Evolutionary conservation across 495 filamentous ascomycete species (phyloP).

Genomic region (Tetracladium setigerum): DNA sequence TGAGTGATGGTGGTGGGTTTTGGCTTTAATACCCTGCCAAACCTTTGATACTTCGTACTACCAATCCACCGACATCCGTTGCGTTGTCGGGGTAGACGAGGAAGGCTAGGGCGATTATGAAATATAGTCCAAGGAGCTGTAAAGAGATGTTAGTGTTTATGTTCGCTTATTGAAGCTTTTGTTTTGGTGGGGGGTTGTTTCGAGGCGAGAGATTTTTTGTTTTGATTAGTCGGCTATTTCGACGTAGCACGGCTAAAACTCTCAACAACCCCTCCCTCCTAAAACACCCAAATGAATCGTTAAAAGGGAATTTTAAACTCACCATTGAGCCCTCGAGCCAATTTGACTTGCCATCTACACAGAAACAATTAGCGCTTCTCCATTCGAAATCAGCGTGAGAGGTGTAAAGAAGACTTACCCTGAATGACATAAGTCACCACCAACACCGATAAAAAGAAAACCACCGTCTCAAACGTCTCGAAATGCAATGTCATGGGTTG

Average conservation of each 20-base stretch:
- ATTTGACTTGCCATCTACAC: constrained; percentile 91
- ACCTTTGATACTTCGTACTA: constrained; percentile 5
- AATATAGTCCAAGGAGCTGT: constrained; percentile 50
- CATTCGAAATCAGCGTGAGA: no score
- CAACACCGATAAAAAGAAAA: constrained; percentile 82
- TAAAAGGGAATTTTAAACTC: constrained; percentile 28
- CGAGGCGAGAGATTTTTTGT: background rate
- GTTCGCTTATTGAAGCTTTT: background rate
- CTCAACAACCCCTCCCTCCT: constrained; percentile 29
- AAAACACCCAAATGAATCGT: no score
- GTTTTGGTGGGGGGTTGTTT: background rate
- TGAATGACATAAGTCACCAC: constrained; percentile 90
- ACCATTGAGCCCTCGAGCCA: constrained; percentile 94
- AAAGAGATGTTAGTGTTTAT: background rate
- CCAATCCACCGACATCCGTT: constrained; percentile 1
- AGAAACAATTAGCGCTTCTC: no score
- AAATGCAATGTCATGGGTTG: constrained; percentile 88
- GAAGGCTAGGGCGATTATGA: constrained; percentile 85
- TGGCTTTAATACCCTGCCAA: constrained; percentile 8
- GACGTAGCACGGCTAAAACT: background rate
- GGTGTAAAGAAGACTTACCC: no score
- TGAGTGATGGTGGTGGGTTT: no score
- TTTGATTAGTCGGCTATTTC: background rate
- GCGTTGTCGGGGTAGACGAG: constrained; percentile 76
- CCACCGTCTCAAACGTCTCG: constrained; percentile 87